Evolutionary conservation across 2,329 filamentous ascomycete genomes (phyloP).

Genomic region (Didymella sp.): DNA sequence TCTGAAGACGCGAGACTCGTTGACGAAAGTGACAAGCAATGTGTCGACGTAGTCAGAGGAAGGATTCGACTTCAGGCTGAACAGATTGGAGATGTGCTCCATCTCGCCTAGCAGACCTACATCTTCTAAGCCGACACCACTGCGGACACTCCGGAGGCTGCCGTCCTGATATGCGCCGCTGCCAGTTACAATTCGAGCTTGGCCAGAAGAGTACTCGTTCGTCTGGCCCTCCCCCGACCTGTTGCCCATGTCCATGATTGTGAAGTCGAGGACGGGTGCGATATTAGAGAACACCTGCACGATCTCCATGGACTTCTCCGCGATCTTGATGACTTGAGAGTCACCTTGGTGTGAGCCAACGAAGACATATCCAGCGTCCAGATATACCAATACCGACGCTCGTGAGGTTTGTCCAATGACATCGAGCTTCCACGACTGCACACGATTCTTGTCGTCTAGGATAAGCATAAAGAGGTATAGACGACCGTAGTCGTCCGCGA

Average conservation of each 20-base stretch:
- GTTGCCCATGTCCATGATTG: slow-evolving; percentile 94
- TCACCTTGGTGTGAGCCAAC: slow-evolving; percentile 93
- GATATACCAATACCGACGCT: slow-evolving; percentile 78
- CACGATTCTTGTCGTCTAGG: slow-evolving; percentile 67
- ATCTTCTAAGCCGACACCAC: slow-evolving; percentile 91
- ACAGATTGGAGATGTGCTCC: slow-evolving; percentile 74
- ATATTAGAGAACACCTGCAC: slow-evolving; percentile 84
- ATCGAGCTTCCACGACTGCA: slow-evolving; percentile 75
- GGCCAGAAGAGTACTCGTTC: slow-evolving; percentile 92
- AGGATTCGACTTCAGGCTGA: slow-evolving; percentile 66
- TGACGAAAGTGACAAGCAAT: slow-evolving; percentile 79
- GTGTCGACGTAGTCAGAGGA: slow-evolving; percentile 66
- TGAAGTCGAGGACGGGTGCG: slow-evolving; percentile 90
- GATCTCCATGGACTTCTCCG: slow-evolving; percentile 67
- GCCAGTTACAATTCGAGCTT: slow-evolving; percentile 90
- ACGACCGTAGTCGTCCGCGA: slow-evolving; percentile 89
- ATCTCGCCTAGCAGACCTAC: slow-evolving; percentile 82
- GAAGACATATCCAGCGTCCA: slow-evolving; percentile 76
- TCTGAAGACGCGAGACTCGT: slow-evolving; percentile 81
- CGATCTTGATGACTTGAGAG: slow-evolving; percentile 77
- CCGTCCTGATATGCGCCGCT: slow-evolving; percentile 91
- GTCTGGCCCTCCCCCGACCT: slow-evolving; percentile 77
- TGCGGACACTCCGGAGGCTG: slow-evolving; percentile 86
- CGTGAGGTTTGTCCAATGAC: slow-evolving; percentile 74
- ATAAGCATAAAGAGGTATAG: slow-evolving; percentile 85